Percentiles rank a stretch among this genome's conserved stretches.
Evolutionary conservation across 176 grass and related monocot species (phyloP).

Genomic region (Musa beccarii): DNA sequence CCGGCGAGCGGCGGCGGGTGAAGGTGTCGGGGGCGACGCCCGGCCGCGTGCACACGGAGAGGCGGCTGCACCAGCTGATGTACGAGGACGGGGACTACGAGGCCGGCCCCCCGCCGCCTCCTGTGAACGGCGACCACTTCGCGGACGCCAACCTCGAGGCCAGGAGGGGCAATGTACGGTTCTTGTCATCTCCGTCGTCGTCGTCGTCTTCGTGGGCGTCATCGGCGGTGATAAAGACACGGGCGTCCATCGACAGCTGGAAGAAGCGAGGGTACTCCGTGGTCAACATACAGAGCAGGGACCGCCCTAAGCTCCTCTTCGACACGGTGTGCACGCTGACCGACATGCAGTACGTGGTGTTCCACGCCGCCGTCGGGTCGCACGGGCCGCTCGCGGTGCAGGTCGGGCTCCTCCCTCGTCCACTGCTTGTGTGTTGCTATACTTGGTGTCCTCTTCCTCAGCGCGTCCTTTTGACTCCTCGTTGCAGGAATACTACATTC

Average conservation of each 20-base stretch:
- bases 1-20: conserved; percentile 40
- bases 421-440: neutral
- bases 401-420: conserved; percentile 5
- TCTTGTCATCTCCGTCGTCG: conserved; percentile 21
- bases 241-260: conserved; percentile 55
- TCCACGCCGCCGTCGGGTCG: conserved; percentile 51
- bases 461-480: neutral
- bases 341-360: conserved; percentile 75
- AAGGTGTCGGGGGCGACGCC: conserved; percentile 31
- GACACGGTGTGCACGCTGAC: conserved; percentile 72
- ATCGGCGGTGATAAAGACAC: conserved; percentile 24
- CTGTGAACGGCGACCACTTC: conserved; percentile 28
- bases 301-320: conserved; percentile 57
- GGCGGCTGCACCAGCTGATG: conserved; percentile 67
- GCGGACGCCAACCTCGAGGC: conserved; percentile 30
- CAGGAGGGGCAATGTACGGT: neutral
- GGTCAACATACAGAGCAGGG: conserved; percentile 55
- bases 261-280: conserved; percentile 59
- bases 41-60: conserved; percentile 56
- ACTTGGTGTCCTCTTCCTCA: neutral
- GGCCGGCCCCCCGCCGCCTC: conserved; percentile 27
- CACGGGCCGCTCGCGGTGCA: conserved; percentile 54
- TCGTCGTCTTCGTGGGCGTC: conserved; percentile 17
- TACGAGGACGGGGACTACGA: conserved; percentile 60
- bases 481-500: conserved; percentile 62